Evolutionary conservation across 805 yeast species (phyloP).

Genomic region (Ogataea haglerorum): DNA sequence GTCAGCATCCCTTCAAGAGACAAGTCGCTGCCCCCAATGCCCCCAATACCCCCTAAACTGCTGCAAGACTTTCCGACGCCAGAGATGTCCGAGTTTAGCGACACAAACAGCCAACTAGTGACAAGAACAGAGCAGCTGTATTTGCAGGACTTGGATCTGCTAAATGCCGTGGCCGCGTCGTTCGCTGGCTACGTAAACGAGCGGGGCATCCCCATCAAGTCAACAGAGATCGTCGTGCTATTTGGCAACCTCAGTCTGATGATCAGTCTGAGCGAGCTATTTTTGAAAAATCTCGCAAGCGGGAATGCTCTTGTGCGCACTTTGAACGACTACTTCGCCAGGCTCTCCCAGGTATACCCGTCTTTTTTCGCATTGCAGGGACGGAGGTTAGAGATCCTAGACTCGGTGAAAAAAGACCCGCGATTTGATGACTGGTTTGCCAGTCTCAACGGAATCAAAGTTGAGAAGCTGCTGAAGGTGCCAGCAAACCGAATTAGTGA

Average conservation of each 20-base stretch:
- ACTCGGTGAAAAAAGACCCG: conserved; percentile 2
- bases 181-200: conserved; percentile 29
- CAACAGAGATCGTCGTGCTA: conserved; percentile 35
- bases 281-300: conserved; percentile 18
- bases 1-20: background rate
- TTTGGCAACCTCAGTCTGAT: conserved; percentile 45
- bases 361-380: conserved; percentile 17
- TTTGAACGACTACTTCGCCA: conserved; percentile 16
- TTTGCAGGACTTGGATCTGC: conserved; percentile 27
- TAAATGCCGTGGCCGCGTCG: conserved; percentile 33
- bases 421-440: conserved; percentile 17
- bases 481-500: conserved; percentile 7
- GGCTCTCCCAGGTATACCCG: conserved; percentile 27
- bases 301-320: background rate
- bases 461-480: conserved; percentile 8
- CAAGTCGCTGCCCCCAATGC: conserved; percentile 9
- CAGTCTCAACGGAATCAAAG: conserved; percentile 3
- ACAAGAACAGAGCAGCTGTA: conserved; percentile 36
- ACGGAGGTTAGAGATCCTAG: conserved; percentile 8
- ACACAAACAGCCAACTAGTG: conserved; percentile 14
- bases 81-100: background rate
- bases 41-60: conserved; percentile 23
- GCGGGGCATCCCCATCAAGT: conserved; percentile 31
- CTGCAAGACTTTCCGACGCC: conserved; percentile 28
- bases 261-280: conserved; percentile 34